Percentiles rank a stretch among this genome's conserved stretches.
Conservation (phyloP, 495 filamentous ascomycete genomes). For the Symbiotaphrina buchneri region DNA sequence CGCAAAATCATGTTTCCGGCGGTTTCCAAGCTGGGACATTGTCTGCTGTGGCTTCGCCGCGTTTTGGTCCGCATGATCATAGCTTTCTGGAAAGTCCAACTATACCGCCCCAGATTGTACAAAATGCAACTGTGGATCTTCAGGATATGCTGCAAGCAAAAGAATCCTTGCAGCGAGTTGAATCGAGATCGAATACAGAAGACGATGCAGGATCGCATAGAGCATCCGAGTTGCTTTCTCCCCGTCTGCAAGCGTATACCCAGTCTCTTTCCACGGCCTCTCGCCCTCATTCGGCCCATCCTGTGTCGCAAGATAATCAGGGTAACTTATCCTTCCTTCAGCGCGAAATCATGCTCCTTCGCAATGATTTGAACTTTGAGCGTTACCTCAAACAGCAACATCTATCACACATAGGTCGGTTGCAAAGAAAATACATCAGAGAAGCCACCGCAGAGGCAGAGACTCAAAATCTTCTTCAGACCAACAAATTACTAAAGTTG, state of each 20-base stretch:
- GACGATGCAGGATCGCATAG: constrained; percentile 10
- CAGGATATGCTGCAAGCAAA: constrained; percentile 30
- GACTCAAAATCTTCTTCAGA: constrained; percentile 50
- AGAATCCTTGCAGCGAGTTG: constrained; percentile 17
- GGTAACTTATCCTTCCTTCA: constrained; percentile 33
- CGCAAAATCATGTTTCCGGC: not conserved
- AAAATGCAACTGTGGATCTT: constrained; percentile 22
- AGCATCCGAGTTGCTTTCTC: constrained; percentile 6
- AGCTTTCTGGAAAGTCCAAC: constrained; percentile 30
- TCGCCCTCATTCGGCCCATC: constrained; percentile 15
- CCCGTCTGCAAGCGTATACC: constrained; percentile 17
- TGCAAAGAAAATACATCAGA: constrained; percentile 40
- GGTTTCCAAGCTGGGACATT: constrained; percentile 1
- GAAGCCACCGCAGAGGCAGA: constrained; percentile 52
- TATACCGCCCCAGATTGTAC: constrained; percentile 20
- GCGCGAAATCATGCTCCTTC: constrained; percentile 38
- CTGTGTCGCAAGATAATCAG: constrained; percentile 12
- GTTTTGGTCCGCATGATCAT: constrained; percentile 6
- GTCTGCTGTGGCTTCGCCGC: constrained; percentile 6
- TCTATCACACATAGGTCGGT: constrained; percentile 46
- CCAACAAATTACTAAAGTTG: constrained; percentile 42
- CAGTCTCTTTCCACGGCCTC: constrained; percentile 14
- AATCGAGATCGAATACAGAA: constrained; percentile 3
- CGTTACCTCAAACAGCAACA: constrained; percentile 56
- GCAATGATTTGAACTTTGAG: constrained; percentile 59